These are phyloP conservation scores for Tricholoma sp. DNA, from an alignment of 768 basidiomycete genomes.

Conservation along the genomic window DNA sequence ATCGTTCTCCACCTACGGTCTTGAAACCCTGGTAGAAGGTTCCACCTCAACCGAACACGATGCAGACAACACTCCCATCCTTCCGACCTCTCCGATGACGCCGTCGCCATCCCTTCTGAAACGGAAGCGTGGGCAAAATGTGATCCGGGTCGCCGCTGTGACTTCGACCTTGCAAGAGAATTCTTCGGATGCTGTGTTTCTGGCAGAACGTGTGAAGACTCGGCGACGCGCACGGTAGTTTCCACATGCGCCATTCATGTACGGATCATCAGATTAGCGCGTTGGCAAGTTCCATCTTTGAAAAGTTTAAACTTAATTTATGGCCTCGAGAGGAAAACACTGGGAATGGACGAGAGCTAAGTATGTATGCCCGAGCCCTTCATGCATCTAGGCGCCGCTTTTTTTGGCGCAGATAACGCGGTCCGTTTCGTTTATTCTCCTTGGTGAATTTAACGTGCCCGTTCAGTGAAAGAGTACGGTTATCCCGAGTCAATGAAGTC, in stretches of 20 bases:
- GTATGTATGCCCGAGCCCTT: not conserved
- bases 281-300: too few species aligned
- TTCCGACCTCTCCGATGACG: conserved; percentile 24
- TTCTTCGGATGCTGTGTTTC: conserved; percentile 15
- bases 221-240: conserved; percentile 22
- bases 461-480: too few species aligned
- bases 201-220: conserved; percentile 40
- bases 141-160: not conserved
- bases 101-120: conserved; percentile 28
- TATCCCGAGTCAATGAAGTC: too few species aligned
- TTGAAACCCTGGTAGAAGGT: conserved; percentile 21
- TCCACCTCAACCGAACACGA: conserved; percentile 7
- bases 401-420: not conserved
- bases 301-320: too few species aligned
- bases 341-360: not conserved
- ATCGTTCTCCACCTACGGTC: conserved; percentile 57
- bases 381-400: not conserved
- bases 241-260: not conserved
- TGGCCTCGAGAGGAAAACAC: not conserved
- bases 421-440: too few species aligned
- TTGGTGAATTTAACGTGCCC: too few species aligned
- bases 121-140: conserved; percentile 17
- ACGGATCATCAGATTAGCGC: not conserved
- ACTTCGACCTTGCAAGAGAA: not conserved
- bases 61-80: not conserved